A percentile compares a stretch with the other conserved stretches of the same genome.
These are phyloP conservation scores for Drosera spatulata DNA, from an alignment of 179 eudicot species.

Conservation along the genomic window DNA sequence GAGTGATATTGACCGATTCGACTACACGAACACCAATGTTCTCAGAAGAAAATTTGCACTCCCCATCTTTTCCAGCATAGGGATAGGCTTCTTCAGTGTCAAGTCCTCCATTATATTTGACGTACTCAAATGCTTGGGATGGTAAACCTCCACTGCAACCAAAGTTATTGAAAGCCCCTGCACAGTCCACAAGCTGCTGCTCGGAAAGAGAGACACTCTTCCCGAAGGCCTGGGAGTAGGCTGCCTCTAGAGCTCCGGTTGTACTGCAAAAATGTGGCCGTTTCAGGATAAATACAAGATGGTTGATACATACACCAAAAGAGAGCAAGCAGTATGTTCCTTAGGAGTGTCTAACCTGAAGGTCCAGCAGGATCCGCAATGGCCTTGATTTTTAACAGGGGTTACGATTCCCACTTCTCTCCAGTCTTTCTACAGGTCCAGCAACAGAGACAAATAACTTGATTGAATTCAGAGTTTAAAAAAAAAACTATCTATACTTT, in stretches of 20 bases:
- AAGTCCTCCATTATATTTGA: constrained; percentile 87
- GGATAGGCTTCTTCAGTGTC: constrained; percentile 94
- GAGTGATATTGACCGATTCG: constrained; percentile 79
- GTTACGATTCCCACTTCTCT: constrained; percentile 80
- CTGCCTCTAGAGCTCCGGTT: constrained; percentile 96
- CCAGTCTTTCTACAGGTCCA: constrained; percentile 82
- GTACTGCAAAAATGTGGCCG: constrained; percentile 44
- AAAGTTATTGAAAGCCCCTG: constrained; percentile 55
- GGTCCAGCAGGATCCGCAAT: constrained; percentile 99
- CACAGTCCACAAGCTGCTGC: constrained; percentile 98
- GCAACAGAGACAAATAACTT: neutral
- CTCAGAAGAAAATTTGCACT: constrained; percentile 56
- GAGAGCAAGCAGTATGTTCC: neutral
- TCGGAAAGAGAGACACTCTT: constrained; percentile 81
- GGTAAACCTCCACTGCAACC: constrained; percentile 96
- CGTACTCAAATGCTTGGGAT: constrained; percentile 92
- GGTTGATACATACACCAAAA: neutral
- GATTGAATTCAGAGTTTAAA: too few relatives aligned
- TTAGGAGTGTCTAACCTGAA: constrained; percentile 51
- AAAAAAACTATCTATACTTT: too few relatives aligned
- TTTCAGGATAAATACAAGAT: neutral
- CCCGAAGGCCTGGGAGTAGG: constrained; percentile 81
- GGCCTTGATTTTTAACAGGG: constrained; percentile 82
- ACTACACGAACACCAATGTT: constrained; percentile 66
- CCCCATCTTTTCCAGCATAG: constrained; percentile 56